Evolutionary conservation across 768 basidiomycete genomes (phyloP).

Genomic region (Boletus speciosus): DNA sequence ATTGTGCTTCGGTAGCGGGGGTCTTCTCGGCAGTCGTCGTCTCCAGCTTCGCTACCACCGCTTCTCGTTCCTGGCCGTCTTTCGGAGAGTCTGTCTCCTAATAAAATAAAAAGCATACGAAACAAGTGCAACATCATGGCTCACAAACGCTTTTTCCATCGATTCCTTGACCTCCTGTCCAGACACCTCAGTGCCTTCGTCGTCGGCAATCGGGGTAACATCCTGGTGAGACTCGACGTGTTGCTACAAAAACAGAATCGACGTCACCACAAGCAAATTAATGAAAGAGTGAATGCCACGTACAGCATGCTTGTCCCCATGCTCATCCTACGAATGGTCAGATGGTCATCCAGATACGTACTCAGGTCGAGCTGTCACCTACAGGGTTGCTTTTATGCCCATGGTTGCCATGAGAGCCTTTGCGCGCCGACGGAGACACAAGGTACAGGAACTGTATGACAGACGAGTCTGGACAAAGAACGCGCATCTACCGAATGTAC

Average conservation of each 20-base stretch:
- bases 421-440: slow-evolving; percentile 29
- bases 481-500: neutral
- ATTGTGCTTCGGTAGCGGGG: neutral
- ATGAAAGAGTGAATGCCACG: neutral
- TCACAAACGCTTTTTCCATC: slow-evolving; percentile 23
- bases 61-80: slow-evolving; percentile 28
- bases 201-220: slow-evolving; percentile 21
- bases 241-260: slow-evolving; percentile 14
- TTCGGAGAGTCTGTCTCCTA: slow-evolving; percentile 33
- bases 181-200: slow-evolving; percentile 30
- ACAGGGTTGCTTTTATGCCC: slow-evolving; percentile 21
- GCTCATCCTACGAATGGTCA: slow-evolving; percentile 19
- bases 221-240: slow-evolving; percentile 10
- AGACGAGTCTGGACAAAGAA: neutral
- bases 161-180: slow-evolving; percentile 32
- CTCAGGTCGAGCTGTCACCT: slow-evolving; percentile 6
- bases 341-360: neutral
- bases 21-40: neutral
- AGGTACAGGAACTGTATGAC: slow-evolving; percentile 29
- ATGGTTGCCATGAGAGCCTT: slow-evolving; percentile 22
- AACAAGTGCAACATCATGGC: slow-evolving; percentile 5
- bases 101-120: slow-evolving; percentile 1
- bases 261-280: neutral
- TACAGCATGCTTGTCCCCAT: slow-evolving; percentile 16
- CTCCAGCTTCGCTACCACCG: slow-evolving; percentile 10